phyloP scores from a whole-genome alignment of 106 monocot species.

The Allium cepa region DNA sequence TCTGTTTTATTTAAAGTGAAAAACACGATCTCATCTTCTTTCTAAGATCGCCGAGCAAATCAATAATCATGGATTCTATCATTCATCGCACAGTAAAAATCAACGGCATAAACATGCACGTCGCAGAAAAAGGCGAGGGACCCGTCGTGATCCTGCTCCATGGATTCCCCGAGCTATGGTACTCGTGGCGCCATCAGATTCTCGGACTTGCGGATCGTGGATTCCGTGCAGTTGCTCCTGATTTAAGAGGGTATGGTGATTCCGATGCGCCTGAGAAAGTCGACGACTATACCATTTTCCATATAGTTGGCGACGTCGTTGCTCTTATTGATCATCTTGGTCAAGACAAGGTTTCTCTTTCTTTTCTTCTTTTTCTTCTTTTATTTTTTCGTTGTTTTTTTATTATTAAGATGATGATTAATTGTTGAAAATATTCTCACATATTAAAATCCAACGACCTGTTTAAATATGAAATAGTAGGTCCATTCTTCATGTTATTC shows the following conservation, averaged over 20 bases:
- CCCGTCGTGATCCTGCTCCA: constrained; percentile 43
- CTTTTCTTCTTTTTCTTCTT: background rate
- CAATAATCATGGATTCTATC: constrained; percentile 10
- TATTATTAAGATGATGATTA: constrained; percentile 21
- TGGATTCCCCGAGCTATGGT: constrained; percentile 70
- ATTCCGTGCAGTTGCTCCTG: constrained; percentile 54
- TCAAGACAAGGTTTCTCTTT: background rate
- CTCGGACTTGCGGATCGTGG: constrained; percentile 33
- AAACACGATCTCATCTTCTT: background rate
- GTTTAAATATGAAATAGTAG: constrained; percentile 68
- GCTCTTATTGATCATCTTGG: constrained; percentile 37
- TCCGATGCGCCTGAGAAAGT: constrained; percentile 45
- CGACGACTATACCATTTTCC: constrained; percentile 17
- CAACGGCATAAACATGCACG: constrained; percentile 57
- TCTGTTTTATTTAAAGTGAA: background rate
- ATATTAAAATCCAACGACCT: constrained; percentile 4
- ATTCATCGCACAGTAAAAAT: constrained; percentile 26
- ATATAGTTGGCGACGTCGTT: constrained; percentile 46
- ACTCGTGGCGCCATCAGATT: constrained; percentile 65
- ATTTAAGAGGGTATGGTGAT: constrained; percentile 54
- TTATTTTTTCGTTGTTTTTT: background rate
- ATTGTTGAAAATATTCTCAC: too few species aligned
- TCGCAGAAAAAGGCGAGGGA: constrained; percentile 56
- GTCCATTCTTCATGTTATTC: constrained; percentile 33
- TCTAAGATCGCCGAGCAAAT: background rate